Base-by-base conservation (phyloP, 129 eudicot genomes). In the Flaveria robusta region DNA sequence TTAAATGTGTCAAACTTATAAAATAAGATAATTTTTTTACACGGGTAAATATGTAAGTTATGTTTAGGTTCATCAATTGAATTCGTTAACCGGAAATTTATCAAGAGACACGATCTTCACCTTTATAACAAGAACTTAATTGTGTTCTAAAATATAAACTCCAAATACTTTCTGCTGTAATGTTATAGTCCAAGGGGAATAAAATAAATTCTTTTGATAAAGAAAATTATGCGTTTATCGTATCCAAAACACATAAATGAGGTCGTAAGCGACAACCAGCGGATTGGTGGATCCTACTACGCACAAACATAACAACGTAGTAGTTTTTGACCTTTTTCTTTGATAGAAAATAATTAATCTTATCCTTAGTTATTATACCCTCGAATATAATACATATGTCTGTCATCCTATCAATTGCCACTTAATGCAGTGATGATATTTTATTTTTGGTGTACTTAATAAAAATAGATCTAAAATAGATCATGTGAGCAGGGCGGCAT, bases 221-320 rank as follows among this genome's bases (percentile, higher is more conserved):
- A 23, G 34, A 24, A 24, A 62, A 27, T 31, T 10, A 27, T 26
- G 19, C 1, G 10, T 62, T 26, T 55, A 20, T 55, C 9, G 63
- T 9, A 55, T 55, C 63, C 27, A 55, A 26, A 62, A 62, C 39
- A 62, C 18, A 26, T 29, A 62, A 63, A 63, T 12, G 68, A 62
- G 11, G 31, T 22, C 5, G 64, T 22, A 56, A 56, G 7, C n/a
- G 31, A 58, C 65, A 58, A 58, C 65, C 14, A 22, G 2, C 1
- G 52, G 52, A 47, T 47, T 14, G 52, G 52, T 20, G 65, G 31
- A 58, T 23, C 65, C 65, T 58, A 58, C 65, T 23, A 23, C 62
- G 11, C 62, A 55, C 27, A 55, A n/a, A 18, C 24, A 55, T 55
- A 55, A 31, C 37, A 31, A 31, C 37, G 12, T 43, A 43, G 47